Evolutionary conservation across 257 asterid genomes (phyloP), one percentile per base, ranked within the genome.

Genomic region (Lycium barbarum): DNA sequence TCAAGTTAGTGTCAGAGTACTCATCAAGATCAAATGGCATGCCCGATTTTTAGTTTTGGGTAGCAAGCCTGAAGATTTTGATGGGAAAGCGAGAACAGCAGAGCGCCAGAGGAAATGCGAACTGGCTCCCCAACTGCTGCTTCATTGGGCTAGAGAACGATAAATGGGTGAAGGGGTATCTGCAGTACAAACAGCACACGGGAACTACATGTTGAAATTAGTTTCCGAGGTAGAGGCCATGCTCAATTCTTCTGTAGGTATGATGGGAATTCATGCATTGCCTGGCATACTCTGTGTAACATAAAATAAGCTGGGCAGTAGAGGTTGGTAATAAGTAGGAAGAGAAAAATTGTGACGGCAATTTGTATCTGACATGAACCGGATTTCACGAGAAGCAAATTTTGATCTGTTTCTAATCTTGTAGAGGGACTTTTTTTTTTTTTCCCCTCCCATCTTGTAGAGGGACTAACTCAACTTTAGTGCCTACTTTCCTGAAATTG

Each of bases 1-100:
- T 97, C 26, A 97, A 90, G 94, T 90, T 97, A 88, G 99, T 97
- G 43, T 88, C 94, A 0, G 99, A 97, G 80, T 95, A 97, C 91
- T 94, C 99, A 35, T 76, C 98, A 35, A 89, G 99, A 63, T 93
- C 99, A 53, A 93, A 87, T 79, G 88, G 94, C 78, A 82, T 89
- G 15, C 90, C 92, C 1, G 98, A 94, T 72, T 90, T 88, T 78
- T 95, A 87, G 91, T 86, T 86, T 70, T 20, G 68, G 71, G 76
- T 59, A 58, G 51, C 86, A 6, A 33, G 49, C 80, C 57, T 43
- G 73, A 35, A 45, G 71, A 49, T 36, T 83, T 45, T 35, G 87
- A 43, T 59, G 79, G 59, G 53, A 54, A 57, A 85, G 43, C 86
- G 58, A 58, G 84, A 71, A 43, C 36, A 70, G 47, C 68, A 59